Evolutionary conservation across 768 basidiomycete species (phyloP).

Genomic region (Arthromyces matolae): DNA sequence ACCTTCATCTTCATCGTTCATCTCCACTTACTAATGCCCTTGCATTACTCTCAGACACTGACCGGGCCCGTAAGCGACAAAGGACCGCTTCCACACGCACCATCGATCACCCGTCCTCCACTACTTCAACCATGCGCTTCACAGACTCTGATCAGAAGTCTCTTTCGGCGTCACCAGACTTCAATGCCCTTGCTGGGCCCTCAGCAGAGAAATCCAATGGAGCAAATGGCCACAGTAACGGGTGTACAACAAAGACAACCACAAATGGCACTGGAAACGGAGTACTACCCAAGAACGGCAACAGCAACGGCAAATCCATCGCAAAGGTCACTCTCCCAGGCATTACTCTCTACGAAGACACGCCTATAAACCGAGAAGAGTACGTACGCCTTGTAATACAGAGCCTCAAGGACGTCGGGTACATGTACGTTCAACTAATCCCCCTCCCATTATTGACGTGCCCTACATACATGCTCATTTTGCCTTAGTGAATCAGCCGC

Average conservation of each 20-base stretch:
- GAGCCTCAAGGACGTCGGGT: constrained; percentile 85
- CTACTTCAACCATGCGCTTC: constrained; percentile 44
- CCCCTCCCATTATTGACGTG: constrained; percentile 16
- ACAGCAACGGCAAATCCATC: constrained; percentile 51
- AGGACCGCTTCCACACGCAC: constrained; percentile 45
- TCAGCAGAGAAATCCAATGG: constrained; percentile 52
- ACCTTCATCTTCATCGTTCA: constrained; percentile 14
- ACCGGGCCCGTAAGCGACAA: constrained; percentile 69
- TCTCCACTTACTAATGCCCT: constrained; percentile 13
- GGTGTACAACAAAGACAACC: constrained; percentile 32
- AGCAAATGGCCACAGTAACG: constrained; percentile 39
- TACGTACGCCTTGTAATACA: constrained; percentile 88
- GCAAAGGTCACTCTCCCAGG: constrained; percentile 68
- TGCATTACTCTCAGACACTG: constrained; percentile 14
- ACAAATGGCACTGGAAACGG: constrained; percentile 37
- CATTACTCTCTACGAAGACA: constrained; percentile 73
- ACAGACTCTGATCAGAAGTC: constrained; percentile 48
- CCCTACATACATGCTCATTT: background rate
- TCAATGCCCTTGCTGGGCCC: constrained; percentile 47
- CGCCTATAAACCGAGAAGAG: constrained; percentile 81
- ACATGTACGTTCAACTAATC: constrained; percentile 43
- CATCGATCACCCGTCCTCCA: constrained; percentile 31
- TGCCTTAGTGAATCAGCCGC: constrained; percentile 75
- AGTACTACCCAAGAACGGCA: constrained; percentile 41
- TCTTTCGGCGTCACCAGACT: constrained; percentile 42